These are phyloP conservation scores for Pseudogymnoascus sp. DNA, from an alignment of 2,329 filamentous ascomycete species.

Conservation along the genomic window DNA sequence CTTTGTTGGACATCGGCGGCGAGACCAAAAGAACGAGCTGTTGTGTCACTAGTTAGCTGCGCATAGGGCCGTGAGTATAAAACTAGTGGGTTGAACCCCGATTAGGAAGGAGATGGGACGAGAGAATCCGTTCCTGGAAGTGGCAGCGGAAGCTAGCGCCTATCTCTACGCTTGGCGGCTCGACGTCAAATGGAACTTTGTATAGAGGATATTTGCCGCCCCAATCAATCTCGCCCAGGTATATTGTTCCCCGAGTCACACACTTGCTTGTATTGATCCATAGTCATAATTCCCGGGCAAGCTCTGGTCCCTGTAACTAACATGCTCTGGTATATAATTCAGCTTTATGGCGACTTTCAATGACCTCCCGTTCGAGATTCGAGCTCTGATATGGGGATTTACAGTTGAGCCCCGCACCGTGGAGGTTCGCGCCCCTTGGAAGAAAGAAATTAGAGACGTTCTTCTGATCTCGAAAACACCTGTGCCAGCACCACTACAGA, in stretches of 20 bases:
- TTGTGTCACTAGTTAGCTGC: not conserved
- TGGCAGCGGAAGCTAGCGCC: slow-evolving; percentile 2
- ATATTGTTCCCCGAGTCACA: too few relatives aligned
- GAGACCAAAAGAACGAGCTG: not conserved
- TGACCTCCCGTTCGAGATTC: slow-evolving; percentile 18
- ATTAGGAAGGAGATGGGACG: slow-evolving; percentile 1
- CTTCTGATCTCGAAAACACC: not conserved
- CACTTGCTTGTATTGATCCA: not conserved
- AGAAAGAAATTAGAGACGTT: not conserved
- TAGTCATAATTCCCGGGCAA: not conserved
- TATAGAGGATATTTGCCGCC: not conserved
- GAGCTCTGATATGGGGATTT: slow-evolving; percentile 16
- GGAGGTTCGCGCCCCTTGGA: not conserved
- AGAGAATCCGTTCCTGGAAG: not conserved
- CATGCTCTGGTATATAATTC: not conserved
- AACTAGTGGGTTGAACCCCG: not conserved
- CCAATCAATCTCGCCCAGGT: not conserved
- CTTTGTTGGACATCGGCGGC: not conserved
- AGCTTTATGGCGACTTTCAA: slow-evolving; percentile 4
- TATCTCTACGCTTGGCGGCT: not conserved
- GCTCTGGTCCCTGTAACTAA: not conserved
- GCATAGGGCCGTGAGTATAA: not conserved
- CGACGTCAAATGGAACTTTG: not conserved
- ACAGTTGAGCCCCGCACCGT: slow-evolving; percentile 15
- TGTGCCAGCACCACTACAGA: not conserved